Conservation (phyloP, 23 red algal genomes). For the Gracilariopsis chorda region DNA sequence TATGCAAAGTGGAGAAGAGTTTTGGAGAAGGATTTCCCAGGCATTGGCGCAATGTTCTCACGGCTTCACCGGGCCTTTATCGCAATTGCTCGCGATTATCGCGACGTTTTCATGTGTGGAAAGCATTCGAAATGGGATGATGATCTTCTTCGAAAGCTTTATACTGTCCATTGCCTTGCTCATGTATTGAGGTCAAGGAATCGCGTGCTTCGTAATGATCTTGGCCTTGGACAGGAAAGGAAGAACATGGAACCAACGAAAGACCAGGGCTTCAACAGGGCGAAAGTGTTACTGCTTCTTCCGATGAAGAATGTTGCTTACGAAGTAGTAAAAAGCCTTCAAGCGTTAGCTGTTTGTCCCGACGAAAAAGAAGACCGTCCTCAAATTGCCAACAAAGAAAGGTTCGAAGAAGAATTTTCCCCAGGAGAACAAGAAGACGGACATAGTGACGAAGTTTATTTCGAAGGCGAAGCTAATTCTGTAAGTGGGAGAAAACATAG, state of each 20-base stretch:
- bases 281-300: conserved; percentile 72
- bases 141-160: conserved; percentile 7
- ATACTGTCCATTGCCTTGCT: conserved; percentile 37
- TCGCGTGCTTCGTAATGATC: conserved; percentile 26
- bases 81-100: conserved; percentile 30
- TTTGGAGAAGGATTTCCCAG: background rate
- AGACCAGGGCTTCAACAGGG: conserved; percentile 79
- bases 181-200: conserved; percentile 29
- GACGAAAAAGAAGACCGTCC: background rate
- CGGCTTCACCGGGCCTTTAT: background rate
- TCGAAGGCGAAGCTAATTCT: background rate
- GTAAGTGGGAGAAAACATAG: background rate
- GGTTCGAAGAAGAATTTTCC: conserved; percentile 84
- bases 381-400: conserved; percentile 39
- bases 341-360: conserved; percentile 9
- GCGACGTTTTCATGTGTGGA: conserved; percentile 15
- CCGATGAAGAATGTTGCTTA: conserved; percentile 87
- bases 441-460: background rate
- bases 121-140: background rate
- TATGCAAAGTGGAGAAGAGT: background rate
- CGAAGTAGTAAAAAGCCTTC: conserved; percentile 50
- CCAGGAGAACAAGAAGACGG: conserved; percentile 15
- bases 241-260: background rate
- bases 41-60: background rate
- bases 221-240: background rate